Evolutionary conservation across 1,284 basidiomycete species (phyloP), one percentile per base, ranked within the genome.

Genomic region (Thecaphora thlaspeos): DNA sequence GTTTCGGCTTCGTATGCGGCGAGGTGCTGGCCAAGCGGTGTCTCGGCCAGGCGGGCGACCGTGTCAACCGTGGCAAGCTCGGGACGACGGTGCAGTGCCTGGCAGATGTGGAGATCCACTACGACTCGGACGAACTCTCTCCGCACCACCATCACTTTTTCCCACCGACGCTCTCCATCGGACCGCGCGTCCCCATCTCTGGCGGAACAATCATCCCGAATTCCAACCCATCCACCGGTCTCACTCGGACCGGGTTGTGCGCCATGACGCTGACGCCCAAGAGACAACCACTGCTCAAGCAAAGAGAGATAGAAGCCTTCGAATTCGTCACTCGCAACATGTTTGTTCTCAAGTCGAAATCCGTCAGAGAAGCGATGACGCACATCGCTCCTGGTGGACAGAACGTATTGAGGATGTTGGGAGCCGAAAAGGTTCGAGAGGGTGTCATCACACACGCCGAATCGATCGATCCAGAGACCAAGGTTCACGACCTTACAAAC

Each of bases 291-390:
- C 41, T 70, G 46, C 23, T 75, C 14, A 47, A 52, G 19, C 36
- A 42, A 12, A 48, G 51, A 17, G 73, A 70, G 17, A 57, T 75
- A 55, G 72, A 73, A 28, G 49, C 70, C 10, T 71, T 72, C 19
- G 73, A 76, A 23, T 75, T 62, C 43, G 60, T 77, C 44, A 65
- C 65, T 1, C 57, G 73, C 12, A 76, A 69, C 44, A 54, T 76
- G 9, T 77, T 75, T 50, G 70, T 76, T 18, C 38, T 71, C 32
- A 55, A 63, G 17, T 52, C 55, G 2, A 63, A 73, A 41, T 43
- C 56, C 2, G 41, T 77, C 2, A 46, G 48, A 5, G 61, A 62
- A 2, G 71, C 71, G 9, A 52, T 76, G 10, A 72, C 68, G 24
- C 68, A 65, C 55, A 57, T 69, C 19, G 71, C 67, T 1, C 74